phyloP scores from a whole-genome alignment of 768 basidiomycete species.

The Leucocoprinus birnbaumii region DNA sequence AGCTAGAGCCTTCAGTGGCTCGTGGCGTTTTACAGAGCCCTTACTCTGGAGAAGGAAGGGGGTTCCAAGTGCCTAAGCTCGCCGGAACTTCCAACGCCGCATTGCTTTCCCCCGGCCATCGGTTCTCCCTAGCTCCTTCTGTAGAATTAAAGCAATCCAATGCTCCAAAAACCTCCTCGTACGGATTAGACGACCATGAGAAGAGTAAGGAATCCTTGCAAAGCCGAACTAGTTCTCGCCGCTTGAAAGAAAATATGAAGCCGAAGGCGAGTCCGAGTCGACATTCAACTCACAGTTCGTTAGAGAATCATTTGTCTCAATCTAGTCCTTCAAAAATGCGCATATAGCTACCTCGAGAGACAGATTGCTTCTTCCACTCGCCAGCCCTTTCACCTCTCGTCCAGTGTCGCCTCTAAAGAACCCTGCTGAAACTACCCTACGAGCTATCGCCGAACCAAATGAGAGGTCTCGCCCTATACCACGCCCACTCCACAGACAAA shows the following conservation, averaged over 20 bases:
- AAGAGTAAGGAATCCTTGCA: neutral
- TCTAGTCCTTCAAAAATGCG: neutral
- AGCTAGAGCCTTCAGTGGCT: neutral
- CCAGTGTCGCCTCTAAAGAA: slow-evolving; percentile 17
- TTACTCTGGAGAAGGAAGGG: neutral
- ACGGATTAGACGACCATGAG: too few relatives aligned
- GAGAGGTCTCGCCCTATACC: slow-evolving; percentile 1
- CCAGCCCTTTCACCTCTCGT: slow-evolving; percentile 24
- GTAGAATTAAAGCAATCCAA: neutral
- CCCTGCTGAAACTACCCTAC: slow-evolving; percentile 1
- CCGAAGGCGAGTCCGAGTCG: slow-evolving; percentile 3
- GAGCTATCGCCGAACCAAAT: neutral
- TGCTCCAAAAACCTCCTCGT: neutral
- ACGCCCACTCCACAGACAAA: neutral
- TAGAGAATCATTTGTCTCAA: neutral
- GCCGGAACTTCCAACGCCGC: neutral
- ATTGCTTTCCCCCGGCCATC: neutral
- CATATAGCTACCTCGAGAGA: neutral
- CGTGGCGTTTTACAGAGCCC: neutral
- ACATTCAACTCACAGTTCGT: neutral
- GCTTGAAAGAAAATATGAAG: slow-evolving; percentile 5
- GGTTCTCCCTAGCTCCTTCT: neutral
- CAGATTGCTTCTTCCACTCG: slow-evolving; percentile 16
- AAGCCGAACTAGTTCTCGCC: slow-evolving; percentile 2
- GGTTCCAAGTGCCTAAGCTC: neutral